Evolutionary conservation across 2,329 filamentous ascomycete species (phyloP), one percentile per base, ranked within the genome.

Genomic region (Saccharata proteae): DNA sequence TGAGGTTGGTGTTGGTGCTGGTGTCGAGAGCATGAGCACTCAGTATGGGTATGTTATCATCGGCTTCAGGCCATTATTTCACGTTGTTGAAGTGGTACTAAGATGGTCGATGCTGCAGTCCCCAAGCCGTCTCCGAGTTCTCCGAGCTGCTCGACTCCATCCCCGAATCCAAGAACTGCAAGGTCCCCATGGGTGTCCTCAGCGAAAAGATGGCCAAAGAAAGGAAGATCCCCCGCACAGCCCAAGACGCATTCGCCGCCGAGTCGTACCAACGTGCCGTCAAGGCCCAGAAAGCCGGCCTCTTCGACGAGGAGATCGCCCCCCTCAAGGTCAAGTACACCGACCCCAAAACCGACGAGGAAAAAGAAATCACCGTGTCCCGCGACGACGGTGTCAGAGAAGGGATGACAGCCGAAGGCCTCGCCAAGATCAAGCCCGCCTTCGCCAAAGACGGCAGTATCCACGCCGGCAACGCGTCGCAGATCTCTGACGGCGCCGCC

Each of bases 131-230:
- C 11, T 74, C 77, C 39, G 90, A 96, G 60, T 94, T 96, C 70
- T 90, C 82, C 17, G 83, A 93, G 29, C 71, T 83, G 32, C 75
- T 96, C 41, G 82, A 94, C 52, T 71, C 65, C 47, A 71, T 88
- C 65, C 69, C 74, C 41, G 62, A 44, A 80, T 70, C 61, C 79
- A 84, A 53, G 83, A 94, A 96, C 62, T 90, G 85, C 67, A 74
- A 88, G 74, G 74, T 85, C 68, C 81, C 88, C 43, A 98, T 98
- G 90, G 90, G 90, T 14, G 92, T 93, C 73, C 98, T 90, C 3
- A 88, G 80, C 37, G 90, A 98, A 66, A 96, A 96, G 53, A 85
- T 98, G 16, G 84, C 79, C 46, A 74, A 74, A 29, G 90, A 96
- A 61, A 96, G 96, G 57, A 73, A 79, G 51, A 77, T 98, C 52